These are phyloP conservation scores for Baorangia bicolor DNA, from an alignment of 768 basidiomycete species.

Conservation along the genomic window DNA sequence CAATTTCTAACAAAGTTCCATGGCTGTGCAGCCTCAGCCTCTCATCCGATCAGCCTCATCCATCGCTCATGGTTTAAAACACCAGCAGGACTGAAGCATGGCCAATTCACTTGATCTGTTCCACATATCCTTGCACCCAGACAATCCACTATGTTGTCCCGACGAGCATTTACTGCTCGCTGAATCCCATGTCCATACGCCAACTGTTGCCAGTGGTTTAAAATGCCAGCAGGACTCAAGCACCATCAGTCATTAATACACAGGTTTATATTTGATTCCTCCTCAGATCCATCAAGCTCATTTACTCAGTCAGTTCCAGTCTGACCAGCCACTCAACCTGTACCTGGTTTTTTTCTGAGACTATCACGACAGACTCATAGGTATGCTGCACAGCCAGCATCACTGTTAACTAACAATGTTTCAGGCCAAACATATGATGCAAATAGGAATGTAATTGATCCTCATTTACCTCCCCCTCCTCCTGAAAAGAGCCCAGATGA, in stretches of 20 bases:
- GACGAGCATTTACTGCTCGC: not conserved
- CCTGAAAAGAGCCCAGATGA: not conserved
- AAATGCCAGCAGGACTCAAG: not conserved
- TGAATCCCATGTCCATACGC: not conserved
- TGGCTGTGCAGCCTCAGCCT: too few species aligned
- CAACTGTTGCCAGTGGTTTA: slow-evolving; percentile 2
- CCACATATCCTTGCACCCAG: too few species aligned
- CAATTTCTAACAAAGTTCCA: too few species aligned
- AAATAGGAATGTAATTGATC: not conserved
- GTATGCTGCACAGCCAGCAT: not conserved
- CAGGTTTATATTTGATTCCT: not conserved
- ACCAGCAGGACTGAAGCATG: too few species aligned
- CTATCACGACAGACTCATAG: not conserved
- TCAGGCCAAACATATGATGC: too few species aligned
- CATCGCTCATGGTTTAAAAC: too few species aligned
- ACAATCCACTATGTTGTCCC: too few species aligned
- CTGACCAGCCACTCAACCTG: not conserved
- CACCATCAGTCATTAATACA: not conserved
- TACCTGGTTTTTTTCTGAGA: not conserved
- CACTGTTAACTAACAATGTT: too few species aligned
- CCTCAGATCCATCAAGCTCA: too few species aligned
- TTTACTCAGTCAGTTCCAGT: too few species aligned
- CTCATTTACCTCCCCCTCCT: not conserved
- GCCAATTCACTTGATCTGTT: too few species aligned
- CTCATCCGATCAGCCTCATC: too few species aligned